A percentile compares a stretch with the other conserved stretches of the same genome.
Evolutionary conservation across 192 early-diverging fungal species (phyloP).

Genomic region (Geranomyces michiganensis): DNA sequence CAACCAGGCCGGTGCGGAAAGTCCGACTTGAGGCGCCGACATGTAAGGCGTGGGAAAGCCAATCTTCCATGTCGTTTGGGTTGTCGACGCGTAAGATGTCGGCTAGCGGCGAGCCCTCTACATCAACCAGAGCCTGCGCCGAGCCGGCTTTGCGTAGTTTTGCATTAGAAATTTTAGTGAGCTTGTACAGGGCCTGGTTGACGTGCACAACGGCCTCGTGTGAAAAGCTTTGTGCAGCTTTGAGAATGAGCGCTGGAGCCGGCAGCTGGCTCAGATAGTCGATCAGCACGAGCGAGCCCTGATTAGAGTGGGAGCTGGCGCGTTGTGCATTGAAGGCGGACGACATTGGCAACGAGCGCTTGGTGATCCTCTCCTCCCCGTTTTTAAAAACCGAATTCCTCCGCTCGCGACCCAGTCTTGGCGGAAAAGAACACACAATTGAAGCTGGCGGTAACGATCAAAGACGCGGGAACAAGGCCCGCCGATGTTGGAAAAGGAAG

Average conservation of each 20-base stretch:
- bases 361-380: too few species aligned
- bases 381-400: too few species aligned
- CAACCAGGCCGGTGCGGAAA: slow-evolving; percentile 6
- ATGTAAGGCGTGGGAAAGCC: slow-evolving; percentile 3
- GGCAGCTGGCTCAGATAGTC: slow-evolving; percentile 9
- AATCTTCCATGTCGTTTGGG: slow-evolving; percentile 15
- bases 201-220: slow-evolving; percentile 10
- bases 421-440: too few species aligned
- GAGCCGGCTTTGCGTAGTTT: not conserved
- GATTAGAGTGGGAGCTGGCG: too few species aligned
- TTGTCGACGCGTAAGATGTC: slow-evolving; percentile 19
- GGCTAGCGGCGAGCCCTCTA: slow-evolving; percentile 11
- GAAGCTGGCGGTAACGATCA: too few species aligned
- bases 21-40: not conserved
- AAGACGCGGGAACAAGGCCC: too few species aligned
- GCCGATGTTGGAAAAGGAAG: too few species aligned
- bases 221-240: not conserved
- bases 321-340: too few species aligned
- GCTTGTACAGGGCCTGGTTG: slow-evolving; percentile 1
- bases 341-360: too few species aligned
- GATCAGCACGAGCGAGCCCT: slow-evolving; percentile 3
- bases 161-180: not conserved
- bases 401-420: too few species aligned
- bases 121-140: not conserved
- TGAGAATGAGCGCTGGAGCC: slow-evolving; percentile 7